These are phyloP conservation scores for Ophiocytium majus DNA, from an alignment of 352 stramenopile genomes.

Conservation along the genomic window DNA sequence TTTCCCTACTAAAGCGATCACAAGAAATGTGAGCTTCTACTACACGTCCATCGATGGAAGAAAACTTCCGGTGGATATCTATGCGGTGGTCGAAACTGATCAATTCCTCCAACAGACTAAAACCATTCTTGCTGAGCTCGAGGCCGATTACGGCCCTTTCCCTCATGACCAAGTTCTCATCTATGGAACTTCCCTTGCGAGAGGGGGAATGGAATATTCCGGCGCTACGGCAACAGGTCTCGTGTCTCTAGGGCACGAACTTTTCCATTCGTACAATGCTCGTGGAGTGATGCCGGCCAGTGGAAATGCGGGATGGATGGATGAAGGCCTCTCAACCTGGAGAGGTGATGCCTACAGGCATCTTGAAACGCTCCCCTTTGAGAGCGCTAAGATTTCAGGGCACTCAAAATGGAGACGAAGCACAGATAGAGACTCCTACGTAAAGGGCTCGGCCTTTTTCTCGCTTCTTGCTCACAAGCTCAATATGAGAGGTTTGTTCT, in stretches of 20 bases:
- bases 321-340: background rate
- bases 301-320: background rate
- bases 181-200: background rate
- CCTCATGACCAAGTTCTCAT: conserved; percentile 6
- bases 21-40: background rate
- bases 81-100: background rate
- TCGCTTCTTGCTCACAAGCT: background rate
- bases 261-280: background rate
- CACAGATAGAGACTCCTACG: background rate
- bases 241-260: background rate
- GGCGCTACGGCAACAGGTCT: background rate
- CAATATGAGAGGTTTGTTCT: background rate
- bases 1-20: background rate
- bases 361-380: too few species aligned
- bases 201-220: conserved; percentile 10
- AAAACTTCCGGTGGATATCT: conserved; percentile 6
- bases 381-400: background rate
- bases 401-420: background rate
- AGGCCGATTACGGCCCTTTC: background rate
- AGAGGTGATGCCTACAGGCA: background rate
- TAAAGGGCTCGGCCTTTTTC: background rate
- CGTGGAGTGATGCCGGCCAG: background rate
- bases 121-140: background rate
- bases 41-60: background rate
- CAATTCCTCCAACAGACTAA: background rate